These are phyloP conservation scores for Sanguinoderma infundibulare DNA, from an alignment of 1,284 basidiomycete genomes.

Conservation along the genomic window DNA sequence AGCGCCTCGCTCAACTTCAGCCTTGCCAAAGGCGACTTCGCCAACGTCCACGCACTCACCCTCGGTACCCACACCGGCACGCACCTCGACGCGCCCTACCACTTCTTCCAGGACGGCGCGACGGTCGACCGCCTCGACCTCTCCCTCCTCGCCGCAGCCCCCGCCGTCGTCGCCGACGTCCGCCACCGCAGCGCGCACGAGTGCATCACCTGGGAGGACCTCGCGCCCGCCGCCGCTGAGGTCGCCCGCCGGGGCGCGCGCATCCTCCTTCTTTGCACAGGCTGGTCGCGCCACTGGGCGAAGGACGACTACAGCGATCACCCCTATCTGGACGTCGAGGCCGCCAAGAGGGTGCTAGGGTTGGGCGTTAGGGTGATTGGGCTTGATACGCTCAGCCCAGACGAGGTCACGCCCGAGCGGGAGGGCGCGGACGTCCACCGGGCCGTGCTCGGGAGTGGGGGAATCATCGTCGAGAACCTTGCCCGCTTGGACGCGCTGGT, in stretches of 20 bases:
- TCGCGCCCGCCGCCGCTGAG: constrained; percentile 20
- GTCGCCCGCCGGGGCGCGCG: constrained; percentile 36
- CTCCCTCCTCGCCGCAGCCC: constrained; percentile 54
- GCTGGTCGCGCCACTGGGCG: constrained; percentile 63
- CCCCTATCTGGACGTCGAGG: constrained; percentile 60
- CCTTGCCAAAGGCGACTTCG: constrained; percentile 42
- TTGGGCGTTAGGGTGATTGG: constrained; percentile 61
- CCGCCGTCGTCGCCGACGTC: constrained; percentile 49
- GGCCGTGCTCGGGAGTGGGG: constrained; percentile 57
- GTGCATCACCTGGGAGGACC: constrained; percentile 28
- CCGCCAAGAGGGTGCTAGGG: constrained; percentile 51
- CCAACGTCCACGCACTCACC: constrained; percentile 50
- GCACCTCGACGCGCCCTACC: constrained; percentile 74
- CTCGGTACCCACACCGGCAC: constrained; percentile 68
- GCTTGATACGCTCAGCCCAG: constrained; percentile 67
- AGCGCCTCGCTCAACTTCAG: constrained; percentile 32
- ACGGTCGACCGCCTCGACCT: constrained; percentile 58
- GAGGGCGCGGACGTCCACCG: constrained; percentile 56
- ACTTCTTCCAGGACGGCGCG: constrained; percentile 58
- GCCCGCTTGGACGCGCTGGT: constrained; percentile 48
- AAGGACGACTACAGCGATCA: constrained; percentile 58
- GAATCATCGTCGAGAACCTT: constrained; percentile 72
- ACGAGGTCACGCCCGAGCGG: constrained; percentile 51
- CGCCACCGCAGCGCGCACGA: constrained; percentile 21
- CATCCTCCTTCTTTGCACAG: constrained; percentile 59